Conservation (phyloP, 2,329 filamentous ascomycete genomes). For the Chrysosphaeria jannelii region DNA sequence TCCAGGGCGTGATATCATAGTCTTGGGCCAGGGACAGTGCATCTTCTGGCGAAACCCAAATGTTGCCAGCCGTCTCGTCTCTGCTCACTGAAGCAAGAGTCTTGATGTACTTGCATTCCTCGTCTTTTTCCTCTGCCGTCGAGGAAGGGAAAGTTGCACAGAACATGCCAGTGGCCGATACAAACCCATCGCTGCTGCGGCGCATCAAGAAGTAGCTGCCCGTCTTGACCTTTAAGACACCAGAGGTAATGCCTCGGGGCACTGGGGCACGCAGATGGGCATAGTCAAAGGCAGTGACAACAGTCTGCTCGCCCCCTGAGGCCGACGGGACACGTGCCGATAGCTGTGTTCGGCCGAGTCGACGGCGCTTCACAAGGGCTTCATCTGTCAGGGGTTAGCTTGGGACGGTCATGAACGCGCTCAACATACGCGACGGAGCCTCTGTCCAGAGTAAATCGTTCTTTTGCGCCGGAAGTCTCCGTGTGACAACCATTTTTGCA, state of each 20-base stretch:
- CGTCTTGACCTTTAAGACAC: constrained; percentile 71
- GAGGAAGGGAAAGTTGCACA: constrained; percentile 68
- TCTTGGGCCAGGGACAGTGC: constrained; percentile 63
- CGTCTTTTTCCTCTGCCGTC: constrained; percentile 37
- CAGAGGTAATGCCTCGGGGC: constrained; percentile 70
- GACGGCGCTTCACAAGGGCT: constrained; percentile 54
- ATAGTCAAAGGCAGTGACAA: constrained; percentile 74
- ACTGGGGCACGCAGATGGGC: constrained; percentile 79
- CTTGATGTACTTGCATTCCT: constrained; percentile 63
- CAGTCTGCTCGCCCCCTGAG: constrained; percentile 40
- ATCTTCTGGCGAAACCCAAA: constrained; percentile 71
- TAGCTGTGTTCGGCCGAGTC: constrained; percentile 77
- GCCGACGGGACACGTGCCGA: constrained; percentile 42
- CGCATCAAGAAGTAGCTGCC: constrained; percentile 95
- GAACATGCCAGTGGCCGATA: constrained; percentile 77
- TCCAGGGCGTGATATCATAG: constrained; percentile 66
- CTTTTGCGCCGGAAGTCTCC: constrained; percentile 13
- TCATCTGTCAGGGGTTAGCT: constrained; percentile 17
- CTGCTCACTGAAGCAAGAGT: constrained; percentile 47
- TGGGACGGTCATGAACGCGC: neutral
- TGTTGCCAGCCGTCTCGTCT: constrained; percentile 85
- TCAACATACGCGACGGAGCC: constrained; percentile 17
- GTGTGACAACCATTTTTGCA: constrained; percentile 5
- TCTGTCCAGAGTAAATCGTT: constrained; percentile 23
- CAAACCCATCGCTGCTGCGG: constrained; percentile 55